Evolutionary conservation across 176 grass and related monocot genomes (phyloP).

Genomic region (Stipa capillata): DNA sequence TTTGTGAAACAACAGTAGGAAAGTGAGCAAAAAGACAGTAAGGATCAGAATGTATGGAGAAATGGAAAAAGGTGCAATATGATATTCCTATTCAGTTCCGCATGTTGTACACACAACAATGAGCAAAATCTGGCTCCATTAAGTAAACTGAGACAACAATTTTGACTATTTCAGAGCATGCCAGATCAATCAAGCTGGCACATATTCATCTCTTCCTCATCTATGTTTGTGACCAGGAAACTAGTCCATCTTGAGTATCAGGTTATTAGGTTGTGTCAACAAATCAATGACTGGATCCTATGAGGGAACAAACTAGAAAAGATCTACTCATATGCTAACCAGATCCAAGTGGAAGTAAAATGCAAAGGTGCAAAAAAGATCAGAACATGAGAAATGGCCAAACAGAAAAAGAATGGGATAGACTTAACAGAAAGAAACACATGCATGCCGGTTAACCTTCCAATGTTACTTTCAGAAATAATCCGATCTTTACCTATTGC

Average conservation of each 20-base stretch:
- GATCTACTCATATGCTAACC: not conserved
- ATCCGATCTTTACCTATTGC: constrained; percentile 71
- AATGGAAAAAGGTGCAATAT: not conserved
- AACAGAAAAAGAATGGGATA: not conserved
- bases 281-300: constrained; percentile 31
- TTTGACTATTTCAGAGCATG: constrained; percentile 15
- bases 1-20: constrained; percentile 34
- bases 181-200: not conserved
- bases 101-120: not conserved
- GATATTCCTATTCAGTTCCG: not conserved
- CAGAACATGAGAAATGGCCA: not conserved
- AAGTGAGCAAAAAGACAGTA: constrained; percentile 20
- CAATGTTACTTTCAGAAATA: constrained; percentile 11
- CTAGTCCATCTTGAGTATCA: not conserved
- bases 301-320: constrained; percentile 37
- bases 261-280: not conserved
- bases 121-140: not conserved
- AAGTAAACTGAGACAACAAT: not conserved
- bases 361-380: not conserved
- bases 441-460: constrained; percentile 3
- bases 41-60: constrained; percentile 25
- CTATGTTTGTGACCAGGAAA: not conserved
- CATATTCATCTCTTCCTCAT: constrained; percentile 12
- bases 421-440: constrained; percentile 6
- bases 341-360: constrained; percentile 20